Percentiles rank a stretch among this genome's conserved stretches.
phyloP scores from a whole-genome alignment of 306 rosid species.

The Castanea crenata region DNA sequence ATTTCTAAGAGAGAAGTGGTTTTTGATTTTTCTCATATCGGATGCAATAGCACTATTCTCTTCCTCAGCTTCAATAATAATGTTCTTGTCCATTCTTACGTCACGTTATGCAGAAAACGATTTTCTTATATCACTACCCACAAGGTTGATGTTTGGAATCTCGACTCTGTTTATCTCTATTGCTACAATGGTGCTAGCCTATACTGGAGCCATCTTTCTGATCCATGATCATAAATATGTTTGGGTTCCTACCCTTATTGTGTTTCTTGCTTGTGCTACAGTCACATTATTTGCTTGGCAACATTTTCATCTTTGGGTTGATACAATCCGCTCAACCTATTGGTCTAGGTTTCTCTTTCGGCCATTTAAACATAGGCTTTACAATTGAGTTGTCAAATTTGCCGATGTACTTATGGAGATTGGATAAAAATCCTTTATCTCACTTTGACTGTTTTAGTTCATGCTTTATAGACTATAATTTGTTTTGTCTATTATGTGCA shows the following conservation, averaged over 20 bases:
- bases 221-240: conserved; percentile 18
- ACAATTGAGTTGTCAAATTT: not conserved
- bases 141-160: conserved; percentile 45
- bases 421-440: too few relatives aligned
- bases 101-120: conserved; percentile 49
- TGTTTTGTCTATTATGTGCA: too few relatives aligned
- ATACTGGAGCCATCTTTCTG: conserved; percentile 39
- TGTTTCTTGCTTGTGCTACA: conserved; percentile 26
- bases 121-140: conserved; percentile 37
- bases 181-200: conserved; percentile 45
- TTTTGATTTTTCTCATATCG: too few relatives aligned
- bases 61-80: too few relatives aligned
- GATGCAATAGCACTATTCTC: too few relatives aligned
- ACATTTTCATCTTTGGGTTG: too few relatives aligned
- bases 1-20: too few relatives aligned
- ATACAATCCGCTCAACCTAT: too few relatives aligned
- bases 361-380: conserved; percentile 24
- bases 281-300: too few relatives aligned
- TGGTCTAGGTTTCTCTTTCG: not conserved
- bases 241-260: conserved; percentile 37
- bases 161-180: conserved; percentile 41
- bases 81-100: conserved; percentile 33
- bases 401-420: too few relatives aligned
- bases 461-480: too few relatives aligned
- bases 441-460: too few relatives aligned